A percentile compares a stretch with the other conserved stretches of the same genome.
phyloP scores from a whole-genome alignment of 2,329 filamentous ascomycete species.

The Cordyceps cicadae region DNA sequence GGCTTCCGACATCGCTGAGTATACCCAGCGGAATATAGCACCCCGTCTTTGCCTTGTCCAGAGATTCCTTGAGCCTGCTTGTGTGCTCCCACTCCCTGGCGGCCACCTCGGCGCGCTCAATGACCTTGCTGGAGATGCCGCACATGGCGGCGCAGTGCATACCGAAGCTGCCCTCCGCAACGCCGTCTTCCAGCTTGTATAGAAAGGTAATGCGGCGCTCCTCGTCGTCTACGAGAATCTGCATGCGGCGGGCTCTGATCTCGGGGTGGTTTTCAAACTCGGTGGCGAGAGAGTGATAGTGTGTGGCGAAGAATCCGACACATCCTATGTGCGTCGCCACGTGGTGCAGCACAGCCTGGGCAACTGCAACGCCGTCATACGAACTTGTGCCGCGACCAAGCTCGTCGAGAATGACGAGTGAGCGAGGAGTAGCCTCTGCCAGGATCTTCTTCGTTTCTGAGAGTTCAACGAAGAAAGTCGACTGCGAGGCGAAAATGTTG shows the following conservation, averaged over 20 bases:
- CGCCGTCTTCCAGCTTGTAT: slow-evolving; percentile 86
- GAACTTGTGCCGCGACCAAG: slow-evolving; percentile 89
- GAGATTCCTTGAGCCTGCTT: slow-evolving; percentile 75
- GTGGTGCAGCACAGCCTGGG: slow-evolving; percentile 94
- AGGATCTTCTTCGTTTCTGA: slow-evolving; percentile 98
- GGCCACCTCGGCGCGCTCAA: slow-evolving; percentile 79
- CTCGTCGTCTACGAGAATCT: slow-evolving; percentile 82
- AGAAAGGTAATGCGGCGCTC: slow-evolving; percentile 88
- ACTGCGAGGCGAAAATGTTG: slow-evolving; percentile 97
- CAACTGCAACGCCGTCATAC: slow-evolving; percentile 93
- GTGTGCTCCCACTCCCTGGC: slow-evolving; percentile 95
- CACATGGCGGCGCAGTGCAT: slow-evolving; percentile 99
- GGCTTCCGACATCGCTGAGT: slow-evolving; percentile 76
- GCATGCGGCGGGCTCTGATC: slow-evolving; percentile 80
- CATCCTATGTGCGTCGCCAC: slow-evolving; percentile 89
- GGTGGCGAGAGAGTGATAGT: slow-evolving; percentile 88
- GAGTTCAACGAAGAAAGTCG: slow-evolving; percentile 95
- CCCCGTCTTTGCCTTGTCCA: slow-evolving; percentile 71
- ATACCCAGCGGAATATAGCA: slow-evolving; percentile 78
- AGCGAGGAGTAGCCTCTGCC: slow-evolving; percentile 84
- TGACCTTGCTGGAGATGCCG: slow-evolving; percentile 74
- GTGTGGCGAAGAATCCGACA: slow-evolving; percentile 92
- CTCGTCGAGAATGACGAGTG: slow-evolving; percentile 93
- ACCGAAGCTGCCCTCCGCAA: slow-evolving; percentile 93
- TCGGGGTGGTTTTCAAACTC: slow-evolving; percentile 89